Evolutionary conservation across 345 rosid species (phyloP).

Genomic region (Hypericum perforatum): DNA sequence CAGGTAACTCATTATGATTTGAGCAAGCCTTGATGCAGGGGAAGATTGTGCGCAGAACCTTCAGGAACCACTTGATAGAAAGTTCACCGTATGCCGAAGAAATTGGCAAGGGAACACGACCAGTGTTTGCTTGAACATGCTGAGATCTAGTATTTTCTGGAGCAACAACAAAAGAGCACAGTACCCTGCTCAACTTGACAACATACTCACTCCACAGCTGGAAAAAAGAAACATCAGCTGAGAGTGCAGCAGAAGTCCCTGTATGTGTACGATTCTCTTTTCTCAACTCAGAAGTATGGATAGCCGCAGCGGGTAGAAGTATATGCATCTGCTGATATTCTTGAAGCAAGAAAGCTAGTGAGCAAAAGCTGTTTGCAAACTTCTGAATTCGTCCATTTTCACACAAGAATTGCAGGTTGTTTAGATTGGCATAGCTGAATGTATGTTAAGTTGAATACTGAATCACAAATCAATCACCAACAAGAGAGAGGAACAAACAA

Average conservation of each 20-base stretch:
- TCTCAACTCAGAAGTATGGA: slow-evolving; percentile 15
- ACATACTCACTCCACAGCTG: slow-evolving; percentile 44
- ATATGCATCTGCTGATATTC: slow-evolving; percentile 35
- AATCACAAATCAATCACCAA: too few species aligned
- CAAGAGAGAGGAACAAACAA: too few species aligned
- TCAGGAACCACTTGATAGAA: slow-evolving; percentile 58
- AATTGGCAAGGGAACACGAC: slow-evolving; percentile 25
- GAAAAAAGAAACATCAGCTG: slow-evolving; percentile 25
- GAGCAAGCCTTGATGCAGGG: slow-evolving; percentile 61
- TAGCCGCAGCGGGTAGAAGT: slow-evolving; percentile 18
- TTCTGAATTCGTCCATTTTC: slow-evolving; percentile 70
- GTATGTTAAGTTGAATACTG: slow-evolving; percentile 33
- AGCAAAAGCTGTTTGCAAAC: slow-evolving; percentile 70
- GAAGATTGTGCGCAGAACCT: slow-evolving; percentile 50
- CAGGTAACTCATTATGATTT: slow-evolving; percentile 44
- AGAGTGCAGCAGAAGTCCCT: slow-evolving; percentile 21
- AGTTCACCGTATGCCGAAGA: slow-evolving; percentile 51
- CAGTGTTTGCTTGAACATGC: slow-evolving; percentile 20
- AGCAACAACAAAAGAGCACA: slow-evolving; percentile 48
- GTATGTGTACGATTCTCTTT: slow-evolving; percentile 12
- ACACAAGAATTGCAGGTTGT: slow-evolving; percentile 59
- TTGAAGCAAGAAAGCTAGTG: slow-evolving; percentile 52
- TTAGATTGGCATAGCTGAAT: slow-evolving; percentile 54
- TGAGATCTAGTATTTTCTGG: slow-evolving; percentile 32
- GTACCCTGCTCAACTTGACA: slow-evolving; percentile 38